Evolutionary conservation across 2,329 filamentous ascomycete species (phyloP).

Genomic region (Didymellaceae sp.): DNA sequence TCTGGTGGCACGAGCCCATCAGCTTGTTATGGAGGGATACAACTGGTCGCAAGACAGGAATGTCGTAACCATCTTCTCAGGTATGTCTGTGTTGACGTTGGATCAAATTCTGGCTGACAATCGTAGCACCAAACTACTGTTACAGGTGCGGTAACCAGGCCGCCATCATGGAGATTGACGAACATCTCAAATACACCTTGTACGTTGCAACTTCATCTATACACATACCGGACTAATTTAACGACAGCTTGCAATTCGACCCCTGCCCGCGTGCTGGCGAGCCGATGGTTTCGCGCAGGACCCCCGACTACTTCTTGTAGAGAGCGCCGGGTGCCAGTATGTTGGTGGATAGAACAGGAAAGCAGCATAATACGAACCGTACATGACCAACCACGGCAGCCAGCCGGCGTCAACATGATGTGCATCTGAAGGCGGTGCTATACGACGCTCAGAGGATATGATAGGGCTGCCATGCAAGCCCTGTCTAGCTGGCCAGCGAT

Average conservation of each 20-base stretch:
- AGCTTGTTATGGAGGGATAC: constrained; percentile 99
- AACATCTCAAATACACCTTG: constrained; percentile 99
- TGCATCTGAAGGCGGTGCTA: background rate
- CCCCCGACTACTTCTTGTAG: constrained; percentile 98
- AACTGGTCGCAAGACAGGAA: constrained; percentile 99
- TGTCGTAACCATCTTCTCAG: constrained; percentile 96
- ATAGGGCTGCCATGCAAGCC: background rate
- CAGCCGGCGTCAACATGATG: background rate
- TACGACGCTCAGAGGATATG: background rate
- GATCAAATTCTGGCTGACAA: constrained; percentile 35
- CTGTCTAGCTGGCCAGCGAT: background rate
- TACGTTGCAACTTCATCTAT: constrained; percentile 61
- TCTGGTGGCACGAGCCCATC: constrained; percentile 92
- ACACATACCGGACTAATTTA: constrained; percentile 27
- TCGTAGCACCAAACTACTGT: constrained; percentile 74
- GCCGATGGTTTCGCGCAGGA: constrained; percentile 95
- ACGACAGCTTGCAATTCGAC: constrained; percentile 93
- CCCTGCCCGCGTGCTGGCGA: constrained; percentile 96
- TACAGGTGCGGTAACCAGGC: constrained; percentile 99
- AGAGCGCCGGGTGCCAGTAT: constrained; percentile 23
- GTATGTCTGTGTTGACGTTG: background rate
- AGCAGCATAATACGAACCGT: constrained; percentile 8
- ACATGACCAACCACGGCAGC: background rate
- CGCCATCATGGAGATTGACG: constrained; percentile 99
- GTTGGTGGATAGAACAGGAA: constrained; percentile 25